phyloP scores from a whole-genome alignment of 2,329 filamentous ascomycete genomes.

The Nannizziopsis barbatae region DNA sequence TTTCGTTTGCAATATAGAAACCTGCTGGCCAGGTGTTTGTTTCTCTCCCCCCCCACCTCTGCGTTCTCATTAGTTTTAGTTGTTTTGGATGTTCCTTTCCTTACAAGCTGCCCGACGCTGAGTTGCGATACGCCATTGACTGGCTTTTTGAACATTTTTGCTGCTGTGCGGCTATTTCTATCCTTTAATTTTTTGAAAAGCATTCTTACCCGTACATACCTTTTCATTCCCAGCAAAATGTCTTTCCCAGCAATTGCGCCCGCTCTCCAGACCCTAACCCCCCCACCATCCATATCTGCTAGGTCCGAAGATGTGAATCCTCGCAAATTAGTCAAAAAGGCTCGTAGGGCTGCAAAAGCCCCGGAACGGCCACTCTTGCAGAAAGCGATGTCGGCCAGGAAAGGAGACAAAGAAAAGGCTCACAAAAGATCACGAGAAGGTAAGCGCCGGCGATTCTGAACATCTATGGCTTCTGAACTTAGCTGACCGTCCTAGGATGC shows the following conservation, averaged over 20 bases:
- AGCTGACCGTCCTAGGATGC: conserved; percentile 37
- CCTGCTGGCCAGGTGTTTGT: conserved; percentile 4
- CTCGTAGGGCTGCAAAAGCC: conserved; percentile 10
- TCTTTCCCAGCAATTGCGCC: conserved; percentile 17
- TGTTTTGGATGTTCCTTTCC: no score
- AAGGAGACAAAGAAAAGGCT: conserved; percentile 9
- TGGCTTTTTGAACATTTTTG: not conserved
- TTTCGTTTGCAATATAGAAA: conserved; percentile 11
- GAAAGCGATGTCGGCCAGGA: conserved; percentile 5
- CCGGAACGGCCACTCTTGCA: conserved; percentile 5
- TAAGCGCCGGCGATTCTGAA: conserved; percentile 3
- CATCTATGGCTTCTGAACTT: not conserved
- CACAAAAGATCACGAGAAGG: conserved; percentile 16
- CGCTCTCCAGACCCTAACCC: conserved; percentile 13
- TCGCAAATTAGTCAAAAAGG: conserved; percentile 11
- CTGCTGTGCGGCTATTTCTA: conserved; percentile 8
- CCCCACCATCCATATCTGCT: conserved; percentile 10
- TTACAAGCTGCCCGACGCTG: no score
- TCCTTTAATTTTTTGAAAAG: not conserved
- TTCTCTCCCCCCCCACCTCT: not conserved
- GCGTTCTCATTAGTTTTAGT: not conserved
- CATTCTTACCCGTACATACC: not conserved
- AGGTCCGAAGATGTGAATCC: conserved; percentile 9
- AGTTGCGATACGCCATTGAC: conserved; percentile 7
- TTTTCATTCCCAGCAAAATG: conserved; percentile 8